A percentile compares a stretch with the other conserved stretches of the same genome.
phyloP scores from a whole-genome alignment of 371 early-diverging fungal genomes.

The Zychaea mexicana region DNA sequence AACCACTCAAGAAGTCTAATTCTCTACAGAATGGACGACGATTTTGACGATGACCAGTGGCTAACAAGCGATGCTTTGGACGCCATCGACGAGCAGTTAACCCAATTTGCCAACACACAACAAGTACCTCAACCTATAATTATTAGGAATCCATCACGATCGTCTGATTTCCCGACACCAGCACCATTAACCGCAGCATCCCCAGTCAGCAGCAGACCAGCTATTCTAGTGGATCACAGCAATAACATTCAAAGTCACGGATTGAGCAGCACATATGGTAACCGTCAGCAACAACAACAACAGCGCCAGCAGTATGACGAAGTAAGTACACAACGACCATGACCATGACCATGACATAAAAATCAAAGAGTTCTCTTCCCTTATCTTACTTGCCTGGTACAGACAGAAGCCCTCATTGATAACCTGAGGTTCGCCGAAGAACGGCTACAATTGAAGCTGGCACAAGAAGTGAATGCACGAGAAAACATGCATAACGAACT shows the following conservation, averaged over 20 bases:
- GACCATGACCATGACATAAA: background rate
- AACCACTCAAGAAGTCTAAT: background rate
- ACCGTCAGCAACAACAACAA: too few relatives aligned
- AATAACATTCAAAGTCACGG: too few relatives aligned
- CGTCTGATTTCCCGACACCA: too few relatives aligned
- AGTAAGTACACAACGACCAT: too few relatives aligned
- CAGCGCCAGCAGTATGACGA: too few relatives aligned
- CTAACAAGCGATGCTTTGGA: conserved; percentile 4
- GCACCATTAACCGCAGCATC: background rate
- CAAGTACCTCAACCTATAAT: conserved; percentile 2
- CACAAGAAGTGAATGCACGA: background rate
- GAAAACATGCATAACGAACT: background rate
- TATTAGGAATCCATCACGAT: too few relatives aligned
- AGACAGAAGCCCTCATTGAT: background rate
- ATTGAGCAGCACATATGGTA: too few relatives aligned
- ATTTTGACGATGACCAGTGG: conserved; percentile 10
- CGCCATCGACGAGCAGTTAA: conserved; percentile 10
- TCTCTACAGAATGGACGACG: conserved; percentile 3
- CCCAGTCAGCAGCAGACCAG: background rate
- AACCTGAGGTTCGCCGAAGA: background rate
- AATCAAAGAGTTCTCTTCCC: background rate
- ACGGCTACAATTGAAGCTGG: background rate
- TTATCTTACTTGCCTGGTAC: too few relatives aligned
- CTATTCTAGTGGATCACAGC: too few relatives aligned
- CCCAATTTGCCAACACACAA: conserved; percentile 9